A percentile compares a stretch with the other conserved stretches of the same genome.
These are phyloP conservation scores for Gymnopilus junonius DNA, from an alignment of 768 basidiomycete genomes.

Conservation along the genomic window DNA sequence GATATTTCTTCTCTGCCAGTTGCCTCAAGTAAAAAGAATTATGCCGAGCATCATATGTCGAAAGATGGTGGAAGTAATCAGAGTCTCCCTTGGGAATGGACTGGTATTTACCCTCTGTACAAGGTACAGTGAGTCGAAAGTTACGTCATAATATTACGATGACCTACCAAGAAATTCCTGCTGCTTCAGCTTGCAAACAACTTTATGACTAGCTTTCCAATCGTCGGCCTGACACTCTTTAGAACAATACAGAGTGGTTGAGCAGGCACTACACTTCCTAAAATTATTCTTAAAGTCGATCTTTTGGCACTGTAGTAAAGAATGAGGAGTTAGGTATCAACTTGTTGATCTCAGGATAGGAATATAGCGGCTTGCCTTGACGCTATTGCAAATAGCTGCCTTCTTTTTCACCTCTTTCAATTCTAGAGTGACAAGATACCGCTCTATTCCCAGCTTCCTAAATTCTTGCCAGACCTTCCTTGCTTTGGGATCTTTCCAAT, in stretches of 20 bases:
- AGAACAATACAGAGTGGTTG: conserved; percentile 41
- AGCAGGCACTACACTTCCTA: conserved; percentile 37
- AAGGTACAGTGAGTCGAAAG: not conserved
- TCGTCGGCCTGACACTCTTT: conserved; percentile 40
- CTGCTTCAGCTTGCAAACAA: conserved; percentile 42
- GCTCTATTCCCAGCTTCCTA: conserved; percentile 29
- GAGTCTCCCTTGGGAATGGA: conserved; percentile 36
- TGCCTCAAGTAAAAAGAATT: conserved; percentile 29
- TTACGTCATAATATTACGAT: not conserved
- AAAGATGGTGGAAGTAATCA: conserved; percentile 38
- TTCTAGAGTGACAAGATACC: conserved; percentile 26
- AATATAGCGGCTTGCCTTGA: conserved; percentile 24
- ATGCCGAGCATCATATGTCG: conserved; percentile 36
- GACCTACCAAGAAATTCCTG: conserved; percentile 35
- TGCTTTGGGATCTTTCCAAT: conserved; percentile 21
- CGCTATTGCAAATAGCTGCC: conserved; percentile 40
- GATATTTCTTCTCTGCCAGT: conserved; percentile 29
- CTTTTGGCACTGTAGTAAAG: conserved; percentile 35
- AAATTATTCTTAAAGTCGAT: conserved; percentile 37
- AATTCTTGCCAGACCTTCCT: conserved; percentile 31
- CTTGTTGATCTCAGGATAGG: not conserved
- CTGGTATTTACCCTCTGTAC: conserved; percentile 35
- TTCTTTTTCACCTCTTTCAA: conserved; percentile 32
- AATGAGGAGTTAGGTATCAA: not conserved
- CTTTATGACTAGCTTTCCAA: conserved; percentile 43